Conservation (phyloP, 352 stramenopile genomes). For the Pythium pyrilobum region DNA sequence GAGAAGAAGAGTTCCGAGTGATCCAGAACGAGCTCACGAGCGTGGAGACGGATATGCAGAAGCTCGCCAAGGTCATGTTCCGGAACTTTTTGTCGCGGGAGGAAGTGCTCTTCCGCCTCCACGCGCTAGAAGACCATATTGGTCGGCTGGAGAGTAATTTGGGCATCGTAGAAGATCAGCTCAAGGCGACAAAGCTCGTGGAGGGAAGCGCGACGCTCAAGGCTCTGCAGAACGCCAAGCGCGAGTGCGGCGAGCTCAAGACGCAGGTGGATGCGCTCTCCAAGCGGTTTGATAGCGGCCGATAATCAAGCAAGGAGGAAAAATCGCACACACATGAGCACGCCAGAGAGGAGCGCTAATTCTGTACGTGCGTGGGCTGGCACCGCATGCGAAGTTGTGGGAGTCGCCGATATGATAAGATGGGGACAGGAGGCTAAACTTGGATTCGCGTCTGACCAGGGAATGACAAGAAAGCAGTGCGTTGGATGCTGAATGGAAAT, state of each 20-base stretch:
- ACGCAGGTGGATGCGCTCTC: conserved; percentile 1
- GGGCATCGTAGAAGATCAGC: conserved; percentile 42
- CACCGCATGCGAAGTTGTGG: too few relatives aligned
- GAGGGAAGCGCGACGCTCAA: conserved; percentile 10
- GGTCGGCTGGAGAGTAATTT: conserved; percentile 38
- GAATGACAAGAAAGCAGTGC: too few relatives aligned
- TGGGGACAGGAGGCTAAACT: too few relatives aligned
- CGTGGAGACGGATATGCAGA: conserved; percentile 24
- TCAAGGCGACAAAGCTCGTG: conserved; percentile 17
- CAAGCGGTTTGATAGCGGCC: conserved; percentile 5
- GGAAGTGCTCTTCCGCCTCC: conserved; percentile 43
- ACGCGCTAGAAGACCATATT: conserved; percentile 31
- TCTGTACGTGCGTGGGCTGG: conserved; percentile 4
- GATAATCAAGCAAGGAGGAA: background rate
- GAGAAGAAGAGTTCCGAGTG: conserved; percentile 52
- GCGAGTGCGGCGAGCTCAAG: conserved; percentile 4
- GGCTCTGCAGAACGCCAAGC: conserved; percentile 6
- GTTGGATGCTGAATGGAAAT: too few relatives aligned
- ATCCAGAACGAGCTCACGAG: conserved; percentile 59
- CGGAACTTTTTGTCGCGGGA: conserved; percentile 48
- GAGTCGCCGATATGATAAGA: too few relatives aligned
- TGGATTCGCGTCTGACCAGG: too few relatives aligned
- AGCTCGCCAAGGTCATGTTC: conserved; percentile 37
- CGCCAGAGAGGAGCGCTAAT: conserved; percentile 1
- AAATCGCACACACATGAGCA: background rate